phyloP scores from a whole-genome alignment of 805 yeast species.

The Yamadazyma endophytica region DNA sequence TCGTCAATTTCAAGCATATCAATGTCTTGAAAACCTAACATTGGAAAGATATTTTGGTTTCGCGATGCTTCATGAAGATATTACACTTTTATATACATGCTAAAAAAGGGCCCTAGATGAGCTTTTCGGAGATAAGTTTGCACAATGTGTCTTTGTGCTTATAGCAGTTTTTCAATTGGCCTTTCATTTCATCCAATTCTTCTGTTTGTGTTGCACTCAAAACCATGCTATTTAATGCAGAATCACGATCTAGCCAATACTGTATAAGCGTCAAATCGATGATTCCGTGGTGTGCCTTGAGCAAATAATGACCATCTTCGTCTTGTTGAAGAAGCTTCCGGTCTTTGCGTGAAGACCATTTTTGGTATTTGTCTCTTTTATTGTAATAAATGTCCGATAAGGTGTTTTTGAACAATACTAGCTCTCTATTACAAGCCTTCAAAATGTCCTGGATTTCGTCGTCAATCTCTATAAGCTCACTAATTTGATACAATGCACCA shows the following conservation, averaged over 20 bases:
- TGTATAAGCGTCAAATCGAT: conserved; percentile 15
- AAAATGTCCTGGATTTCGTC: conserved; percentile 12
- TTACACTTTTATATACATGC: conserved; percentile 2
- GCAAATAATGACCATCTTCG: conserved; percentile 10
- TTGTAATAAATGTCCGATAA: conserved; percentile 7
- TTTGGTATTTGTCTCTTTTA: conserved; percentile 9
- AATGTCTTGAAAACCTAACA: conserved; percentile 28
- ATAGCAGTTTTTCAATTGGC: conserved; percentile 10
- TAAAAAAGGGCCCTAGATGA: no score
- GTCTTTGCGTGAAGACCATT: conserved; percentile 9
- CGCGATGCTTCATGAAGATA: no score
- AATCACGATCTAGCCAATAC: conserved; percentile 13
- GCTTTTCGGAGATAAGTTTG: conserved; percentile 11
- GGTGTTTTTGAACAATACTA: conserved; percentile 6
- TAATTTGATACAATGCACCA: conserved; percentile 22
- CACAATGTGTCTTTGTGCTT: conserved; percentile 11
- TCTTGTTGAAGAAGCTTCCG: conserved; percentile 13
- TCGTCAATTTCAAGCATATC: conserved; percentile 44
- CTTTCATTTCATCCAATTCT: conserved; percentile 6
- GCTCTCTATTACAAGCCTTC: conserved; percentile 13
- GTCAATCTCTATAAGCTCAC: conserved; percentile 9
- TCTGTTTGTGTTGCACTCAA: conserved; percentile 1
- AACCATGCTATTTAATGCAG: conserved; percentile 2
- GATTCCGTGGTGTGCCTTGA: conserved; percentile 10
- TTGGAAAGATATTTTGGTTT: no score